Conservation (phyloP, 2,329 filamentous ascomycete species). For the Juglanconis sp. region DNA sequence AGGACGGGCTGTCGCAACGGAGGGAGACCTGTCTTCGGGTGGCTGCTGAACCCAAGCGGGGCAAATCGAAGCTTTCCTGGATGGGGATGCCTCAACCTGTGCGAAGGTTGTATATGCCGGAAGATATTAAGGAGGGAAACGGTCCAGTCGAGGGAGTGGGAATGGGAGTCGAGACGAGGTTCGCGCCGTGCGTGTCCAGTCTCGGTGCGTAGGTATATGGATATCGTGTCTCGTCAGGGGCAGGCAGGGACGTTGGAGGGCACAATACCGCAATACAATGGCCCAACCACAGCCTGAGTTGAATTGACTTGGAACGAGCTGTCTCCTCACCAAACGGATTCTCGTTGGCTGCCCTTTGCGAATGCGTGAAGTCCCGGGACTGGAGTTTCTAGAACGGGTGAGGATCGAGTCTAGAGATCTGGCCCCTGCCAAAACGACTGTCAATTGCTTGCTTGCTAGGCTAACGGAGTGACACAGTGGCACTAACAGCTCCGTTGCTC, state of each 20-base stretch:
- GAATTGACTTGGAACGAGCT: not conserved
- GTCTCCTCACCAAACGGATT: not conserved
- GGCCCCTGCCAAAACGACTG: conserved; percentile 14
- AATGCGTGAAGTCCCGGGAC: not conserved
- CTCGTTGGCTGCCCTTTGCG: not conserved
- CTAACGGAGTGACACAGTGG: conserved; percentile 15
- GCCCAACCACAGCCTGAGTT: not conserved
- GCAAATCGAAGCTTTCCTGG: no score
- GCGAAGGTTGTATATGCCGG: not conserved
- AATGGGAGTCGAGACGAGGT: not conserved
- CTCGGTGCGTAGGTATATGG: not conserved
- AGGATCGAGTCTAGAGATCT: conserved; percentile 14
- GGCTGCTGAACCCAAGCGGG: not conserved
- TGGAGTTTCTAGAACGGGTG: not conserved
- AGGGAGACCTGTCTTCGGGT: not conserved
- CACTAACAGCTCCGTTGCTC: conserved; percentile 8
- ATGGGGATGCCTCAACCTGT: no score
- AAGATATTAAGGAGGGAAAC: not conserved
- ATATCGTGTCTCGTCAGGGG: not conserved
- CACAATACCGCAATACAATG: not conserved
- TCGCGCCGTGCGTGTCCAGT: not conserved
- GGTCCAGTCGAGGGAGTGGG: not conserved
- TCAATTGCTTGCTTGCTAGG: not conserved
- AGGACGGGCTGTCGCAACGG: not conserved
- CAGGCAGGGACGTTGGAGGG: not conserved